Conservation (phyloP, 352 stramenopile species). For the Globisporangium alternatum region DNA sequence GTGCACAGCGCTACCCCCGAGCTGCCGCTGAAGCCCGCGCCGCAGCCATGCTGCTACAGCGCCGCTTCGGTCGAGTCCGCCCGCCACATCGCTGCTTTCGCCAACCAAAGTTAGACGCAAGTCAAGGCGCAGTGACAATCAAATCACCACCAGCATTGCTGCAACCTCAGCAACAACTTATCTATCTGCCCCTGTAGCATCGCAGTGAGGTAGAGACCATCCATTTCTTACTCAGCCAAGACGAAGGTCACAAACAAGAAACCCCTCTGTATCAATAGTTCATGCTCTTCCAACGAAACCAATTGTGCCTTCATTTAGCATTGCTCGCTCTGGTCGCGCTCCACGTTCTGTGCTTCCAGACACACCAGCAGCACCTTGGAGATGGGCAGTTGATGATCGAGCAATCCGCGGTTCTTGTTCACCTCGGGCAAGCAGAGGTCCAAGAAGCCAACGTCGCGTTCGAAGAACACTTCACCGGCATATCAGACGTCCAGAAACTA, state of each 20-base stretch:
- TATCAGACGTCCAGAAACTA: too few relatives aligned
- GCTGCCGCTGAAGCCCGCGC: slow-evolving; percentile 29
- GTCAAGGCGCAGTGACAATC: not conserved
- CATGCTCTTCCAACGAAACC: not conserved
- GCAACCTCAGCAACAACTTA: slow-evolving; percentile 4
- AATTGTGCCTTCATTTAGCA: not conserved
- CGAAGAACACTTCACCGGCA: too few relatives aligned
- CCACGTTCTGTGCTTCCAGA: too few relatives aligned
- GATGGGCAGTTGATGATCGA: too few relatives aligned
- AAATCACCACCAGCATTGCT: too few relatives aligned
- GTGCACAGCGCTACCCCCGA: slow-evolving; percentile 34
- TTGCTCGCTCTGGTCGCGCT: too few relatives aligned
- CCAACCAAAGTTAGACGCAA: slow-evolving; percentile 10
- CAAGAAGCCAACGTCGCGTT: too few relatives aligned
- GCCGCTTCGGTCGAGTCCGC: slow-evolving; percentile 26
- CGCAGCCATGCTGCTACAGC: slow-evolving; percentile 28
- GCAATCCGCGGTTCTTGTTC: too few relatives aligned
- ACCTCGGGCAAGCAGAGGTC: too few relatives aligned
- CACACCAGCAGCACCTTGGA: too few relatives aligned
- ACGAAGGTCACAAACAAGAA: not conserved
- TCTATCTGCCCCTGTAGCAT: slow-evolving; percentile 10
- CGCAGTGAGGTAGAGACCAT: slow-evolving; percentile 7
- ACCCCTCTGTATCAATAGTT: slow-evolving; percentile 6
- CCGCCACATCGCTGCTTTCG: slow-evolving; percentile 21
- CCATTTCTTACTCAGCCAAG: not conserved